Evolutionary conservation across 2,329 filamentous ascomycete species (phyloP), one percentile per base, ranked within the genome.

Genomic region (Chaetomium strumarium): DNA sequence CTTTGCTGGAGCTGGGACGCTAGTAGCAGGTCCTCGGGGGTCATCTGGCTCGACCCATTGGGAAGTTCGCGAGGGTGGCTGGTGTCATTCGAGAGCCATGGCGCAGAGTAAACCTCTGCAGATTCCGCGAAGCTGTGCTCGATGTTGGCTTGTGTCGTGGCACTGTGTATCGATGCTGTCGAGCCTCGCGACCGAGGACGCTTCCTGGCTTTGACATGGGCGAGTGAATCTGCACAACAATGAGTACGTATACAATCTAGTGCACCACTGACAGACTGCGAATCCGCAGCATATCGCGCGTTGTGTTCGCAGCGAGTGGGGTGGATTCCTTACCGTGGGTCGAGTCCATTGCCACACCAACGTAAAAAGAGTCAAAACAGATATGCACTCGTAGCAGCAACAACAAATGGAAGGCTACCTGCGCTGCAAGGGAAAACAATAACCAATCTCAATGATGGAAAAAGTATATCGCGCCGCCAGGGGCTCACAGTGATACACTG

Each of bases 1-100:
- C 70, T 71, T 44, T 72, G 69, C 57, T 80, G 77, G 62, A 83
- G 73, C 57, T 81, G 80, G 19, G 75, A 73, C 29, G 77, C 75
- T 55, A 84, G 69, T 44, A 84, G 76, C 68, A 83, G 75, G 55
- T 81, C 79, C 59, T 84, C 81, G 20, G 78, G 68, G 3, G 77
- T 74, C 71, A 84, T 74, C 49, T 75, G 74, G 31, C 71, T 67
- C 33, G 66, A 62, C 8, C 66, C 64, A 14, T 67, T 62, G 8
- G 66, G 63, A 57, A 79, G 72, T 44, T 74, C 71, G 61, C 73
- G 73, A 10, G 69, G 62, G 49, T 75, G 73, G 46, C 59, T 61
- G 57, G 75, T 72, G 46, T 71, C 71, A 57, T 70, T 74, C 47
- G 63, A 46, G n/a, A 75, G 62, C 79, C 79, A 82, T 67, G 77